Base-by-base conservation (phyloP, 2,329 filamentous ascomycete species). In the Trichoderma endophyticum region DNA sequence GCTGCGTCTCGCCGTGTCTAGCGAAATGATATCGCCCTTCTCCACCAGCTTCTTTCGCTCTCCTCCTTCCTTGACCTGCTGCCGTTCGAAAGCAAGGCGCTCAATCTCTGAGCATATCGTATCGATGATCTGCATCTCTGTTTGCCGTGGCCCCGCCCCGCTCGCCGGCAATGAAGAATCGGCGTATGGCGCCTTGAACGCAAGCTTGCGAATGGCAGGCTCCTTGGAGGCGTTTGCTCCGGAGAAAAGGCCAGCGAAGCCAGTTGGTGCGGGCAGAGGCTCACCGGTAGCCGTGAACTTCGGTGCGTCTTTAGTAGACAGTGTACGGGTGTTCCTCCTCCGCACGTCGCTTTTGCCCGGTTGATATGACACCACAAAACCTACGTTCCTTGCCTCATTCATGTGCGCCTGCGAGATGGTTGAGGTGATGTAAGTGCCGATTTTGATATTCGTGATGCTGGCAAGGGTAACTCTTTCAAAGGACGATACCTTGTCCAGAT, bases 401-500 rank as follows among this genome's bases (percentile, higher is more conserved):
- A 89, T 88, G 78, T 97, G 93, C 0, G 90, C 86, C 1, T 91
- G 84, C 1, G 94, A 94, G 6, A 98, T 86, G 0, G 94, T 96
- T 3, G 92, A 95, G 0, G 94, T 97, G 77, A 99, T 92, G 78
- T 98, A 99, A 0, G 93, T 92, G 24, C 96, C 96, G 73, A 91
- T 89, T 78, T 90, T 91, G 76, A 99, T 89, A 28, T 87, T 86
- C 1, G 88, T 86, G 43, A 99, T 84, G 71, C 93, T 92, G 24
- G 88, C 86, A 8, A 98, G 86, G 72, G 92, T 90, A 15, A 98
- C 90, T 8, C 95, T 88, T 82, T 98, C 95, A 80, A 98, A 98
- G 0, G 92, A 94, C 14, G 92, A 91, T 1, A 99, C 93, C 79
- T 98, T 98, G 82, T 98, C 96, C 8, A 94, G 91, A 74, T 93